Percentiles rank a stretch among this genome's conserved stretches.
Evolutionary conservation across 441 rosid species (phyloP).

Genomic region (Capsella rubella): DNA sequence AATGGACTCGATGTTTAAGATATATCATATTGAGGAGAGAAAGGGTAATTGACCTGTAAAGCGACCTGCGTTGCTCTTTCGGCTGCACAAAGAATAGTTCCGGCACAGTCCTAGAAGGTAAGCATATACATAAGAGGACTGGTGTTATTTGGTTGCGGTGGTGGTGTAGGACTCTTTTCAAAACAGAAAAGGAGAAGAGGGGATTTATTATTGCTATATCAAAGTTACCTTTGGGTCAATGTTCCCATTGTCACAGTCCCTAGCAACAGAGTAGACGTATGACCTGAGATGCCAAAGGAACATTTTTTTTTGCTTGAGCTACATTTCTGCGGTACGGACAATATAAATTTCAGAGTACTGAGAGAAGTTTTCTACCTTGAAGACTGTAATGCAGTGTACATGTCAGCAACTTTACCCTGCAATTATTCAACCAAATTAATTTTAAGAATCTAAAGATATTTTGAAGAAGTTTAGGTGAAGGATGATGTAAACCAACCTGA

Average conservation of each 20-base stretch:
- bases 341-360: background rate
- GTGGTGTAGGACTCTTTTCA: background rate
- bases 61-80: conserved; percentile 98
- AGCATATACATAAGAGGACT: conserved; percentile 1
- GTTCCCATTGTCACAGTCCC: conserved; percentile 86
- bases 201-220: background rate
- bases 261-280: conserved; percentile 88
- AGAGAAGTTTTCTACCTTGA: conserved; percentile 63
- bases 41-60: conserved; percentile 70
- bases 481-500: conserved; percentile 61
- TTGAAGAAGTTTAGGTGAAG: conserved; percentile 2
- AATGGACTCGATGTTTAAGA: background rate
- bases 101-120: conserved; percentile 82
- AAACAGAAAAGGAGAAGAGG: background rate
- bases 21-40: background rate
- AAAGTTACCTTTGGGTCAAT: conserved; percentile 74
- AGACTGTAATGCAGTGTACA: conserved; percentile 91
- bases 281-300: conserved; percentile 62
- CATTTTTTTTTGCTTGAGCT: background rate
- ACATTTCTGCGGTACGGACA: conserved; percentile 16
- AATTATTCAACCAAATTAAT: background rate
- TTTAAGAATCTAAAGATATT: conserved; percentile 2
- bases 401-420: conserved; percentile 97
- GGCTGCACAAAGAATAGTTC: conserved; percentile 90
- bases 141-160: background rate